Conservation (phyloP, 345 rosid species). For the Aethionema arabicum region DNA sequence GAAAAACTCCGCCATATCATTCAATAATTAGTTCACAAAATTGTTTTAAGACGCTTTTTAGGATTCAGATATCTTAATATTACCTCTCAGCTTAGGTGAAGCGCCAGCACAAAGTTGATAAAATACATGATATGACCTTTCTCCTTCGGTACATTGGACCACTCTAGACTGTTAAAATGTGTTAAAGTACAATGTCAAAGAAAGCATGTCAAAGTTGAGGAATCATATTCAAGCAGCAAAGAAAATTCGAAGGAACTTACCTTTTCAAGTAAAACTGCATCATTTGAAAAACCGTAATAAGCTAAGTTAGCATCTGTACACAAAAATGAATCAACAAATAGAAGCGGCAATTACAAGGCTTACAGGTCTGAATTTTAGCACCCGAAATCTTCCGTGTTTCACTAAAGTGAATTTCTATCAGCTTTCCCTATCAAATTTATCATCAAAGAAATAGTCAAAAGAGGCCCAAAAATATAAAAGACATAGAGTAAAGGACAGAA, state of each 20-base stretch:
- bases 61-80: conserved; percentile 5
- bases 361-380: conserved; percentile 84
- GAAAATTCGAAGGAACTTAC: conserved; percentile 44
- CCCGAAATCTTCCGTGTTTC: conserved; percentile 97
- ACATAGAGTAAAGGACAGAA: not conserved
- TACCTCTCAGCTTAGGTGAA: conserved; percentile 69
- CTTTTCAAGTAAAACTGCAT: conserved; percentile 59
- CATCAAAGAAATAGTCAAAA: conserved; percentile 13
- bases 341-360: conserved; percentile 16
- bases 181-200: conserved; percentile 10
- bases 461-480: conserved; percentile 5
- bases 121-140: conserved; percentile 97
- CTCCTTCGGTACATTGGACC: conserved; percentile 89
- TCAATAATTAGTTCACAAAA: not conserved
- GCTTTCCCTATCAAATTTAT: conserved; percentile 55
- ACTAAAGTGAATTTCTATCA: conserved; percentile 95
- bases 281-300: conserved; percentile 3
- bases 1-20: too few species aligned
- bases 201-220: conserved; percentile 28
- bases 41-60: not conserved
- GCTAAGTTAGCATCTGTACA: conserved; percentile 8
- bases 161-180: conserved; percentile 79
- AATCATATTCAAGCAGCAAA: conserved; percentile 6
- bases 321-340: not conserved
- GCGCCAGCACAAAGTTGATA: conserved; percentile 99